Evolutionary conservation across 495 filamentous ascomycete genomes (phyloP), one percentile per base, ranked within the genome.

Genomic region (Penicillium verhagenii): DNA sequence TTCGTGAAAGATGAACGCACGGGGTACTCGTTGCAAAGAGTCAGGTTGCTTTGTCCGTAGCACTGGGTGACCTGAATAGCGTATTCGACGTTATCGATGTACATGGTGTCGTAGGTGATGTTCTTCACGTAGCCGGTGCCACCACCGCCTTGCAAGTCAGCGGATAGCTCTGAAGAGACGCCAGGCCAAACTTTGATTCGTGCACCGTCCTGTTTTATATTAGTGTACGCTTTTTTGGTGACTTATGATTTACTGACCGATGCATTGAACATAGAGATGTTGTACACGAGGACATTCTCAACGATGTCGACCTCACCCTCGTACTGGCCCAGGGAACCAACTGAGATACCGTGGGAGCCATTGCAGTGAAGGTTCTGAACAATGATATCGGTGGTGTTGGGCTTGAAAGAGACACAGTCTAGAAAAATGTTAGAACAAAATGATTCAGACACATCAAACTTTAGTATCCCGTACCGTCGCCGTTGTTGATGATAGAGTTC

Each of bases 341-440:
- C 84, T 14, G 79, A 84, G 58, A 88, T 87, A n/a, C 86, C 86
- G 65, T 89, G 86, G 11, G 84, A 88, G 43, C 87, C 87, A 52
- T 85, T 86, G 69, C 87, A 91, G 50, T 75, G 72, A 18, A 91
- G 64, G 52, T 86, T 86, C 65, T 89, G 85, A 16, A 90, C 81
- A 6, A 91, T 71, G 49, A 91, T 84, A 50, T 90, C 76, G n/a
- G 85, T 88, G 65, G 78, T 84, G 66, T 90, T 90, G 2, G 87
- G 87, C 66, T 91, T 90, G 78, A 90, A 89, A 10, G 84, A 84
- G n/a, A 90, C 86, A 54, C 86, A 90, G 62, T 90, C 80, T 75
- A 25, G n/a, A 10, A 53, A 33, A 18, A 43, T 3, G 47, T 57
- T 25, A 67, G 59, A 25, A 53, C 47, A 18, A 6, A 23, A 1